A percentile compares a stretch with the other conserved stretches of the same genome.
Conservation (phyloP, 2,329 filamentous ascomycete species). For the Fusarium fujikuroi region DNA sequence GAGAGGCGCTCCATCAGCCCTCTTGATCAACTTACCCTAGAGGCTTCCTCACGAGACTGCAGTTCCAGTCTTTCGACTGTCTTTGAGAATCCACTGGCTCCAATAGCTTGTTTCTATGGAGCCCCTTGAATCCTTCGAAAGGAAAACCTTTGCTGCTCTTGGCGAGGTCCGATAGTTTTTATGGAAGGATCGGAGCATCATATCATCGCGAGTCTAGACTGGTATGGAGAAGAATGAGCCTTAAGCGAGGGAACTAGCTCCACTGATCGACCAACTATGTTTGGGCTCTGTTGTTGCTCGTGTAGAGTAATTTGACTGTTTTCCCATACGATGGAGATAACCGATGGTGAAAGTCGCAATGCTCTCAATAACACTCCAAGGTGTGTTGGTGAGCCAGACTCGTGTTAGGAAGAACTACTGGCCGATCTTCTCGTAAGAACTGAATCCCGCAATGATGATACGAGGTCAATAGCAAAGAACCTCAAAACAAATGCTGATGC, state of each 20-base stretch:
- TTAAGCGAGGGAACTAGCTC: not conserved
- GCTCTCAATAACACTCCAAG: not conserved
- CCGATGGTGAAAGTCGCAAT: not conserved
- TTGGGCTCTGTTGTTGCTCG: not conserved
- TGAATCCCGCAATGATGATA: too few relatives aligned
- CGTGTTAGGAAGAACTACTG: not conserved
- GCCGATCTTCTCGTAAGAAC: too few relatives aligned
- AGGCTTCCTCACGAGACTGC: not conserved
- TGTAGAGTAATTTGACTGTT: not conserved
- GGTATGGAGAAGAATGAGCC: not conserved
- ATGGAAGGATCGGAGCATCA: not conserved
- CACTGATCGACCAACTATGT: constrained; percentile 11
- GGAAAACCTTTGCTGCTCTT: not conserved
- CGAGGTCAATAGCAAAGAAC: not conserved
- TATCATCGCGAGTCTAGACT: constrained; percentile 15
- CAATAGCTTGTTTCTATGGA: not conserved
- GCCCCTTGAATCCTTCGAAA: not conserved
- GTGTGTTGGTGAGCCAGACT: not conserved
- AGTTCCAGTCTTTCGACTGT: not conserved
- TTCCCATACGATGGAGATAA: too few relatives aligned
- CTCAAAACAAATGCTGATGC: not conserved
- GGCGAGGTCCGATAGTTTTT: constrained; percentile 11
- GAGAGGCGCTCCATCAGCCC: not conserved
- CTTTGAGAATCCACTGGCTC: not conserved
- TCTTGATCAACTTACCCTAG: not conserved